Evolutionary conservation across 2,329 filamentous ascomycete species (phyloP), one percentile per base, ranked within the genome.

Genomic region (Massarina eburnea): DNA sequence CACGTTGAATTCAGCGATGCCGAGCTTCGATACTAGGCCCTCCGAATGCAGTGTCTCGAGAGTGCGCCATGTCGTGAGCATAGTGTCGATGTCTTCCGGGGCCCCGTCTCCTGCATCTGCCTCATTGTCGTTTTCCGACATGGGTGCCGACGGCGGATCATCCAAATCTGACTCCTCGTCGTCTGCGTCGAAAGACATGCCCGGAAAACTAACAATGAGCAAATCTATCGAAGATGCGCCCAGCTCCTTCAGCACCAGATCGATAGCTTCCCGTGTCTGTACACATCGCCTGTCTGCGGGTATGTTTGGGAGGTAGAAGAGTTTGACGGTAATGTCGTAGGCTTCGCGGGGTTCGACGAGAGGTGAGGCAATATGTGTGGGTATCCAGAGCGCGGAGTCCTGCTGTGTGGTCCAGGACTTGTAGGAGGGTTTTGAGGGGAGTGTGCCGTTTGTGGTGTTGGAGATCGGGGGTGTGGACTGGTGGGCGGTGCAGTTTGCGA

Each of bases 291-390:
- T 74, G 15, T 79, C 77, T 1, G 82, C 73, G 8, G 85, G 78
- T 42, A 89, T 81, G 15, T 81, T 82, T 3, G 90, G 87, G 21
- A 97, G 80, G 71, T 94, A 95, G 76, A 99, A 99, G 18, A 99
- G 74, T 73, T 99, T 99, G 50, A 94, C 86, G 1, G 92, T 96
- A 62, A 96, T 91, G 66, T 96, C 91, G 75, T 99, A 99, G 57
- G 91, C 85, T 48, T 81, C 78, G 20, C 86, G 78, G 57, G 95
- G 91, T 66, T 99, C 94, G 24, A 83, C 78, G 36, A 99, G 76
- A 0, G 87, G 86, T 3, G 82, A 83, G 22, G 80, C 74, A 10
- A 81, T 76, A 77, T 92, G 83, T 32, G 86, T 81, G 37, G 92
- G 92, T 32, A 96, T 81, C 66, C 87, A 92, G 36, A 92, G 78